Conservation (phyloP, 331 rosid species). For the Rosa hybrid region DNA sequence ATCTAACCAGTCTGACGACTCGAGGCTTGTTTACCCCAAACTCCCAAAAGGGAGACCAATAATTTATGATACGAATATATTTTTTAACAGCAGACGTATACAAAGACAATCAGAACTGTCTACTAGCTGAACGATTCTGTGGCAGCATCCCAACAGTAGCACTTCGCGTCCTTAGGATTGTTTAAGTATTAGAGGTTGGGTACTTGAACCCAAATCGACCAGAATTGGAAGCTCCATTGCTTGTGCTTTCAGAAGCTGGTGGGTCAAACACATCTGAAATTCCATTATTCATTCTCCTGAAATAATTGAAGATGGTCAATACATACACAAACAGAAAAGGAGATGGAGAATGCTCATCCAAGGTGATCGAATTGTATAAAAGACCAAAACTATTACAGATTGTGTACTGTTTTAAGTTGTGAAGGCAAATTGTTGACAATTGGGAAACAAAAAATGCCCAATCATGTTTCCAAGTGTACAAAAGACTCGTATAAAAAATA, state of each 20-base stretch:
- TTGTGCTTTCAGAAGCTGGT: constrained; percentile 28
- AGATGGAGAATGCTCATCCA: neutral
- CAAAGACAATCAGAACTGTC: constrained; percentile 28
- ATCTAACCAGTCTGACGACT: neutral
- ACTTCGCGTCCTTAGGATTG: constrained; percentile 67
- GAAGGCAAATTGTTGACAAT: neutral
- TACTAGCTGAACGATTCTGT: constrained; percentile 48
- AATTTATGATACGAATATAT: constrained; percentile 9
- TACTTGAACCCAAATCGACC: constrained; percentile 55
- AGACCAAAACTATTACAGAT: neutral
- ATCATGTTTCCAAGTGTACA: neutral
- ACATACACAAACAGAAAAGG: neutral
- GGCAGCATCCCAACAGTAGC: constrained; percentile 59
- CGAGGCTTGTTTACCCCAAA: neutral
- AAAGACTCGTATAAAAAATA: neutral
- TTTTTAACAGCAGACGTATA: constrained; percentile 11
- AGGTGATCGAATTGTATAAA: neutral
- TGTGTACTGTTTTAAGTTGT: too few species aligned
- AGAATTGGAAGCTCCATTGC: constrained; percentile 19
- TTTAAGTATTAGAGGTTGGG: constrained; percentile 38
- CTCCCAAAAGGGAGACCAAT: constrained; percentile 23
- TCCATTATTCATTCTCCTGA: constrained; percentile 45
- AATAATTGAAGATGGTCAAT: constrained; percentile 16
- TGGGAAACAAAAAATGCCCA: neutral
- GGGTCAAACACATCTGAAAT: constrained; percentile 35